phyloP scores from a whole-genome alignment of 768 basidiomycete genomes.

The Russula brevipes region DNA sequence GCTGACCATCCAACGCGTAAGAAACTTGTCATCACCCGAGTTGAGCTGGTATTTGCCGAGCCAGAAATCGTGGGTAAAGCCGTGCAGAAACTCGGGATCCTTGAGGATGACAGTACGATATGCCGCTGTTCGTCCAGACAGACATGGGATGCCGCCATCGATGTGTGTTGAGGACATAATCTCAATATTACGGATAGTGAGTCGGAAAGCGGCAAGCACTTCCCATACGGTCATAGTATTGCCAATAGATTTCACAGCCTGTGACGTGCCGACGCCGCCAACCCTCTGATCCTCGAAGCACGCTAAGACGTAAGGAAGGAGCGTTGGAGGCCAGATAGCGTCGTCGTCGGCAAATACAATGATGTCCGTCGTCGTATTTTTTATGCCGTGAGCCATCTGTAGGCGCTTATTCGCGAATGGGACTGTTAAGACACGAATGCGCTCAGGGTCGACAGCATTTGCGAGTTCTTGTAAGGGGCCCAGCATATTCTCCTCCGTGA shows the following conservation, averaged over 20 bases:
- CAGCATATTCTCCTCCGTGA: slow-evolving; percentile 85
- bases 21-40: slow-evolving; percentile 90
- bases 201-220: slow-evolving; percentile 86
- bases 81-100: slow-evolving; percentile 88
- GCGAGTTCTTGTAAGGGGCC: slow-evolving; percentile 87
- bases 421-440: slow-evolving; percentile 83
- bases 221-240: slow-evolving; percentile 88
- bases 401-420: slow-evolving; percentile 92
- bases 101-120: slow-evolving; percentile 93
- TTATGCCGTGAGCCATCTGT: slow-evolving; percentile 92
- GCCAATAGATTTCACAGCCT: slow-evolving; percentile 80
- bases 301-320: slow-evolving; percentile 83
- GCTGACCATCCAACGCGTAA: slow-evolving; percentile 94
- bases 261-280: slow-evolving; percentile 87
- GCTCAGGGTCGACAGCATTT: slow-evolving; percentile 75
- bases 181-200: slow-evolving; percentile 92
- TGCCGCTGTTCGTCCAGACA: slow-evolving; percentile 89
- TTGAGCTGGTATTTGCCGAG: slow-evolving; percentile 91
- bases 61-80: slow-evolving; percentile 94
- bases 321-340: slow-evolving; percentile 90
- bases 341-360: slow-evolving; percentile 95
- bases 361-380: slow-evolving; percentile 85
- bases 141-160: slow-evolving; percentile 86
- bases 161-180: slow-evolving; percentile 86
- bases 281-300: slow-evolving; percentile 94